Evolutionary conservation across 352 stramenopile species (phyloP).

Genomic region (Phytophthora foliorum): DNA sequence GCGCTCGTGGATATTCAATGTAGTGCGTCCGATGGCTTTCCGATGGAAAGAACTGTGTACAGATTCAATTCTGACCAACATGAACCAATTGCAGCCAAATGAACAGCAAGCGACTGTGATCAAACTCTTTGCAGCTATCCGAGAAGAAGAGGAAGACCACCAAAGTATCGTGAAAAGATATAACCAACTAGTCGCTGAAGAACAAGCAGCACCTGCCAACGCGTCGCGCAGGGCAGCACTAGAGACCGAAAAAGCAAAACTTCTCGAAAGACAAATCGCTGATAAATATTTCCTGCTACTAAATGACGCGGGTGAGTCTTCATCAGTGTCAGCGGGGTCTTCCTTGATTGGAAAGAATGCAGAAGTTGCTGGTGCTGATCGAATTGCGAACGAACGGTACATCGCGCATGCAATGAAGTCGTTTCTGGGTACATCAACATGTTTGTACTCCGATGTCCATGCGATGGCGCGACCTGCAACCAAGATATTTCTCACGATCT

Average conservation of each 20-base stretch:
- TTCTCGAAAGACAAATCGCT: conserved; percentile 29
- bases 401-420: conserved; percentile 45
- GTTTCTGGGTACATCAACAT: conserved; percentile 45
- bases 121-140: conserved; percentile 31
- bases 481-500: conserved; percentile 52
- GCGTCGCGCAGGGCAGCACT: conserved; percentile 1
- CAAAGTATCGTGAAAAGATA: conserved; percentile 12
- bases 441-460: conserved; percentile 41
- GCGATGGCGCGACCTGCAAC: conserved; percentile 35
- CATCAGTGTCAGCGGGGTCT: not conserved
- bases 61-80: conserved; percentile 51
- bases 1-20: conserved; percentile 26
- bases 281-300: conserved; percentile 50
- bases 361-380: not conserved
- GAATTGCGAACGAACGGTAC: conserved; percentile 61
- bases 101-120: conserved; percentile 1
- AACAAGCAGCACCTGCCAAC: not conserved
- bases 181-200: conserved; percentile 19
- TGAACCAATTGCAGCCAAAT: conserved; percentile 8
- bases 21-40: conserved; percentile 51
- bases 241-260: conserved; percentile 39
- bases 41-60: conserved; percentile 56
- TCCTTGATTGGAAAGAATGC: not conserved
- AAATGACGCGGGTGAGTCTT: not conserved
- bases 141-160: conserved; percentile 32